Evolutionary conservation across 2,329 filamentous ascomycete genomes (phyloP).

Genomic region (Penicillium sp.): DNA sequence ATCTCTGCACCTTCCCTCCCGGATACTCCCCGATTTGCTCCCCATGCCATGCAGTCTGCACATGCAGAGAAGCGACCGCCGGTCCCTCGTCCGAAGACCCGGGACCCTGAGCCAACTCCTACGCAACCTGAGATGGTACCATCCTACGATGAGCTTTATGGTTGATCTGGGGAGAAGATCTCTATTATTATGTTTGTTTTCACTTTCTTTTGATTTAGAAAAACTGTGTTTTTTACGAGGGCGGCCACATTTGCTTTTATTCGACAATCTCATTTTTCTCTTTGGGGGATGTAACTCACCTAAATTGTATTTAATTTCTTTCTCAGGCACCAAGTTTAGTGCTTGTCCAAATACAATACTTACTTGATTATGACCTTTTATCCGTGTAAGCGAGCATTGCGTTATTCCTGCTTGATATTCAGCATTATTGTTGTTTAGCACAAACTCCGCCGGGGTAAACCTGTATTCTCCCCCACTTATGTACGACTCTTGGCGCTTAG

Average conservation of each 20-base stretch:
- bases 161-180: constrained; percentile 16
- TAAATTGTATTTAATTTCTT: neutral
- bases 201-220: neutral
- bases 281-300: neutral
- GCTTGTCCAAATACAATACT: neutral
- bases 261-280: neutral
- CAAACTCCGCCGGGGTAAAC: neutral
- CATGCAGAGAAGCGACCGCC: constrained; percentile 25
- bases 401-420: neutral
- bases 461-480: neutral
- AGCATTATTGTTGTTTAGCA: neutral
- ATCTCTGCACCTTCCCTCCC: constrained; percentile 27
- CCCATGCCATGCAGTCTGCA: constrained; percentile 10
- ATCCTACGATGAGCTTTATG: constrained; percentile 42
- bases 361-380: neutral
- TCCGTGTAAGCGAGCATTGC: neutral
- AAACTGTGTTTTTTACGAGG: neutral
- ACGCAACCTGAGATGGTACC: constrained; percentile 34
- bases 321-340: neutral
- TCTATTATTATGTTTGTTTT: neutral
- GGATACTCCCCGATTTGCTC: constrained; percentile 26
- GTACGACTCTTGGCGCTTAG: neutral
- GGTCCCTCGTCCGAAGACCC: constrained; percentile 14
- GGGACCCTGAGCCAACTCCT: constrained; percentile 19
- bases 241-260: neutral